Percentiles rank a stretch among this genome's conserved stretches.
These are phyloP conservation scores for Aegilops longissima DNA, from an alignment of 176 grass and related monocot species.

Conservation along the genomic window DNA sequence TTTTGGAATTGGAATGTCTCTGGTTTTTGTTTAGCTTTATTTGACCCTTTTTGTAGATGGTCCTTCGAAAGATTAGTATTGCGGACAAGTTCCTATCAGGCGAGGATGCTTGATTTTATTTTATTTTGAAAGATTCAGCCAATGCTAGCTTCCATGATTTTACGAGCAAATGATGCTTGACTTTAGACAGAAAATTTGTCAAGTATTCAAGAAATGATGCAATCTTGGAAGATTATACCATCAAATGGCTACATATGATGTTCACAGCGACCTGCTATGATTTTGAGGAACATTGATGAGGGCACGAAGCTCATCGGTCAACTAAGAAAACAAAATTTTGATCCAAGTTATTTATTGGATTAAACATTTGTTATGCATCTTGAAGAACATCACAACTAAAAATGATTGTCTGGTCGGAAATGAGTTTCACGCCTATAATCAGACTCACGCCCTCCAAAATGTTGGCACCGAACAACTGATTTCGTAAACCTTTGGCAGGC, in stretches of 20 bases:
- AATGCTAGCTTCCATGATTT: no score
- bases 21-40: slow-evolving; percentile 23
- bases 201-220: not conserved
- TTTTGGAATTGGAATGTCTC: slow-evolving; percentile 37
- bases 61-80: not conserved
- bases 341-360: not conserved
- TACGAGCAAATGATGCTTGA: not conserved
- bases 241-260: no score
- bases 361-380: not conserved
- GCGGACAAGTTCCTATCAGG: not conserved
- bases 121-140: not conserved
- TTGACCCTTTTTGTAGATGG: not conserved
- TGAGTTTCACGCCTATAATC: not conserved
- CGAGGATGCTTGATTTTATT: not conserved
- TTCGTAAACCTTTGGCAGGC: no score
- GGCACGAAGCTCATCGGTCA: not conserved
- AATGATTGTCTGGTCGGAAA: not conserved
- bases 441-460: not conserved
- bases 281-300: not conserved
- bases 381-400: not conserved
- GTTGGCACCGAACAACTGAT: not conserved
- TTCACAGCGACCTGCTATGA: no score
- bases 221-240: no score
- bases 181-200: not conserved
- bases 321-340: not conserved